Evolutionary conservation across 2,329 filamentous ascomycete genomes (phyloP).

Genomic region (Alternaria hordeiaustralica): DNA sequence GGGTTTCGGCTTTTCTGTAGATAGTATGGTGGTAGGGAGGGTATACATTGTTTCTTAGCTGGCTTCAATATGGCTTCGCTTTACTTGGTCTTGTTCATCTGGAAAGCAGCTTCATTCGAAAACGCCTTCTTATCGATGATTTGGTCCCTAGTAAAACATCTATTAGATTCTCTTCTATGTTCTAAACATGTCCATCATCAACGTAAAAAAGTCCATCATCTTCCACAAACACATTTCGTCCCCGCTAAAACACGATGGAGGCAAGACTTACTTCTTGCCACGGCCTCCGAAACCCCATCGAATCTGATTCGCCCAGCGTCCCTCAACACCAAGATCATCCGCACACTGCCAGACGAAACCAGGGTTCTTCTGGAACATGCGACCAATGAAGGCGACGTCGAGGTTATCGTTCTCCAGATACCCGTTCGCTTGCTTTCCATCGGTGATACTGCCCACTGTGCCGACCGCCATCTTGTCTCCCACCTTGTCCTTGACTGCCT

Average conservation of each 20-base stretch:
- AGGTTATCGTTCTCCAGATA: slow-evolving; percentile 48
- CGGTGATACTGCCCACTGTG: slow-evolving; percentile 76
- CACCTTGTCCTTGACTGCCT: slow-evolving; percentile 74
- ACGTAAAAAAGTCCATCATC: background rate
- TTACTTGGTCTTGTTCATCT: slow-evolving; percentile 22
- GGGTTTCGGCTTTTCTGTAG: background rate
- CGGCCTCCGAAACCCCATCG: slow-evolving; percentile 64
- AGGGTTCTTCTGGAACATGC: slow-evolving; percentile 83
- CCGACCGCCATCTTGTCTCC: slow-evolving; percentile 74
- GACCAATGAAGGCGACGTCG: slow-evolving; percentile 76
- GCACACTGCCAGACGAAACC: slow-evolving; percentile 77
- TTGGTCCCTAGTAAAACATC: slow-evolving; percentile 20
- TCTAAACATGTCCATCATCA: background rate
- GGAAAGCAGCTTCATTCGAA: slow-evolving; percentile 32
- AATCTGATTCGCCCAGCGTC: slow-evolving; percentile 76
- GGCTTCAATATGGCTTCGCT: no score
- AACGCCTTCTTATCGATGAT: slow-evolving; percentile 28
- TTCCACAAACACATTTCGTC: background rate
- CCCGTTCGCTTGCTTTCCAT: slow-evolving; percentile 67
- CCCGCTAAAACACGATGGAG: background rate
- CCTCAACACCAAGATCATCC: slow-evolving; percentile 72
- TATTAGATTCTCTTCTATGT: slow-evolving; percentile 6
- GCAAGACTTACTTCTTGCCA: slow-evolving; percentile 47
- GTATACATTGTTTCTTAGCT: background rate
- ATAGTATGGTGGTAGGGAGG: background rate